Percentiles rank a stretch among this genome's conserved stretches.
Evolutionary conservation across 805 yeast species (phyloP).

Genomic region (Yarrowia keelungensis): DNA sequence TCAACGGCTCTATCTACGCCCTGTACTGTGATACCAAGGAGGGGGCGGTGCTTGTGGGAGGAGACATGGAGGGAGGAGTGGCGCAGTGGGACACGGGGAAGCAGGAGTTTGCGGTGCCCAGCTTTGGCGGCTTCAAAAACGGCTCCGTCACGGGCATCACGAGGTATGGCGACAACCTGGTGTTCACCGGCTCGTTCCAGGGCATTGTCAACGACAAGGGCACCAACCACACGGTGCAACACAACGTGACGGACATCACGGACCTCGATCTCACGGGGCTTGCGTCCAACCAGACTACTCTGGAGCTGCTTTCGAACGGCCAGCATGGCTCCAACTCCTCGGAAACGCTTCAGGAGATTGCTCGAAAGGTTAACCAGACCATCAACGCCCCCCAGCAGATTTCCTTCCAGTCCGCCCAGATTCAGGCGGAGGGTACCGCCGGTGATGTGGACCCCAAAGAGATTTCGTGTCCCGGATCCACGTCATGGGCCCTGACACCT

Average conservation of each 20-base stretch:
- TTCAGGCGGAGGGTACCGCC: constrained; percentile 43
- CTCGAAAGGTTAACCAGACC: constrained; percentile 54
- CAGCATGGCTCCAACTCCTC: constrained; percentile 51
- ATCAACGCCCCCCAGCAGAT: constrained; percentile 45
- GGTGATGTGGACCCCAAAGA: constrained; percentile 42
- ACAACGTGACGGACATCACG: constrained; percentile 38
- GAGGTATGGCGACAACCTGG: constrained; percentile 55
- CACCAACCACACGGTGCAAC: constrained; percentile 43
- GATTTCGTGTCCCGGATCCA: constrained; percentile 64
- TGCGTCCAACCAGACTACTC: constrained; percentile 24
- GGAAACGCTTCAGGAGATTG: constrained; percentile 59
- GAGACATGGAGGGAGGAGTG: constrained; percentile 70
- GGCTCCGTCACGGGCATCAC: constrained; percentile 71
- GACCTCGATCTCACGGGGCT: constrained; percentile 31
- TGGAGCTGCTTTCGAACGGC: constrained; percentile 10
- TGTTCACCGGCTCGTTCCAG: constrained; percentile 81
- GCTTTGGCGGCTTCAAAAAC: constrained; percentile 78
- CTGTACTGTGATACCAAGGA: constrained; percentile 58
- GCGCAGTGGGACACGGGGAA: constrained; percentile 65
- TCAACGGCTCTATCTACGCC: constrained; percentile 54
- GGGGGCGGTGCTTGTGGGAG: constrained; percentile 76
- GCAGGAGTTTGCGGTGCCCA: constrained; percentile 56
- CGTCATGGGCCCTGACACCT: constrained; percentile 60
- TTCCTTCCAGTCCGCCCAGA: constrained; percentile 44
- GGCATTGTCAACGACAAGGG: constrained; percentile 61